Conservation (phyloP, 176 grass and related monocot genomes). For the Carex kokanica region DNA sequence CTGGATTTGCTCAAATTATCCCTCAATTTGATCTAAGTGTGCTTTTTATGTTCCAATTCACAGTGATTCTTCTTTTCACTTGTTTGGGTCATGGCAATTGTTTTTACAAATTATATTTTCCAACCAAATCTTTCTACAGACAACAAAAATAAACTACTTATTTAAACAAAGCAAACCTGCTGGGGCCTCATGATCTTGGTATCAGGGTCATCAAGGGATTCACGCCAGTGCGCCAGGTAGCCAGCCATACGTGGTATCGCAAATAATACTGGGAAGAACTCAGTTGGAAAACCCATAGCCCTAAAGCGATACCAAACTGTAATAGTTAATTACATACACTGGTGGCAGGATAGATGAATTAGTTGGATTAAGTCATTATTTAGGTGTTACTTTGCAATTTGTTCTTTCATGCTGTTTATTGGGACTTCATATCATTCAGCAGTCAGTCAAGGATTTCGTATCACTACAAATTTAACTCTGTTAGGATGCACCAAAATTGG, state of each 20-base stretch:
- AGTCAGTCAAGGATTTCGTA: neutral
- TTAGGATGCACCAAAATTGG: neutral
- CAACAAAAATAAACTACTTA: neutral
- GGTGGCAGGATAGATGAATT: neutral
- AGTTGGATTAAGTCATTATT: neutral
- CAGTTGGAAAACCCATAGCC: slow-evolving; percentile 94
- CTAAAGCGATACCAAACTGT: slow-evolving; percentile 34
- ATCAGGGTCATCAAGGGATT: slow-evolving; percentile 92
- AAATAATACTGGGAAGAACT: slow-evolving; percentile 93
- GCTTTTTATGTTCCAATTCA: neutral
- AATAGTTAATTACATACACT: slow-evolving; percentile 10
- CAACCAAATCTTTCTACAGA: neutral
- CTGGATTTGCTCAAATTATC: neutral
- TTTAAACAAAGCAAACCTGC: slow-evolving; percentile 49
- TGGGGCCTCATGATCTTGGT: slow-evolving; percentile 99
- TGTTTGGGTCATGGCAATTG: neutral
- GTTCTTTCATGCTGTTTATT: neutral
- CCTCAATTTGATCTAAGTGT: neutral
- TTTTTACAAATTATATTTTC: neutral
- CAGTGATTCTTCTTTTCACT: neutral
- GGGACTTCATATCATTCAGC: neutral
- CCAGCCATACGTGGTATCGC: slow-evolving; percentile 97
- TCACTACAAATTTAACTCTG: neutral
- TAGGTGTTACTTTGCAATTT: neutral
- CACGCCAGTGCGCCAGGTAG: slow-evolving; percentile 89